These are phyloP conservation scores for Colletotrichum cuscutae DNA, from an alignment of 2,329 filamentous ascomycete species.

Conservation along the genomic window DNA sequence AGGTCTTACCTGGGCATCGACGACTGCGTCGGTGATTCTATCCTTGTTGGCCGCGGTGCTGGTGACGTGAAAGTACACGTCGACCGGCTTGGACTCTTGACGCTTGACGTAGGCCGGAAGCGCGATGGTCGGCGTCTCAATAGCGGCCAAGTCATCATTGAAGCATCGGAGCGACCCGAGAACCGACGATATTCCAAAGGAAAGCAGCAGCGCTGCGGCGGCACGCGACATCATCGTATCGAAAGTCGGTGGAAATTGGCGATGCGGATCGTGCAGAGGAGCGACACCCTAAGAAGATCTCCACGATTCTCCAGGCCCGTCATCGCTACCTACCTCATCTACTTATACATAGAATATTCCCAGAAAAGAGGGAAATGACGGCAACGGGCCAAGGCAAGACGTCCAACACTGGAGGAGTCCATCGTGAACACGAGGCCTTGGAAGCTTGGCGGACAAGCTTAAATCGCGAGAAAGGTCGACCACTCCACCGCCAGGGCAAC, in stretches of 20 bases:
- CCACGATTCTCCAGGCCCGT: background rate
- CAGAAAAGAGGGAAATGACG: background rate
- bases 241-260: background rate
- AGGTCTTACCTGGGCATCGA: slow-evolving; percentile 19
- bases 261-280: too few relatives aligned
- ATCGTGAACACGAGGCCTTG: slow-evolving; percentile 28
- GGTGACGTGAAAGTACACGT: slow-evolving; percentile 61
- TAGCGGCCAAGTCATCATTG: slow-evolving; percentile 13
- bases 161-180: slow-evolving; percentile 10
- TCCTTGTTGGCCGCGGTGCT: slow-evolving; percentile 55
- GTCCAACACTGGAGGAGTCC: background rate
- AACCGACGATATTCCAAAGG: background rate
- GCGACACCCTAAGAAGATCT: too few relatives aligned
- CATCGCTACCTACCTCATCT: background rate
- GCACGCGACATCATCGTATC: background rate
- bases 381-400: background rate
- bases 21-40: slow-evolving; percentile 16
- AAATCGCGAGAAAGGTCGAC: background rate
- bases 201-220: background rate
- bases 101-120: slow-evolving; percentile 15
- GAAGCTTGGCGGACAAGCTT: slow-evolving; percentile 1
- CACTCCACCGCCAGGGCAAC: slow-evolving; percentile 9
- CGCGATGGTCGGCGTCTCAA: background rate
- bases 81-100: slow-evolving; percentile 36
- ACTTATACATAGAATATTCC: background rate